Percentiles rank a stretch among this genome's conserved stretches.
phyloP scores from a whole-genome alignment of 169 alveolate genomes.

The Eimeria mitis region DNA sequence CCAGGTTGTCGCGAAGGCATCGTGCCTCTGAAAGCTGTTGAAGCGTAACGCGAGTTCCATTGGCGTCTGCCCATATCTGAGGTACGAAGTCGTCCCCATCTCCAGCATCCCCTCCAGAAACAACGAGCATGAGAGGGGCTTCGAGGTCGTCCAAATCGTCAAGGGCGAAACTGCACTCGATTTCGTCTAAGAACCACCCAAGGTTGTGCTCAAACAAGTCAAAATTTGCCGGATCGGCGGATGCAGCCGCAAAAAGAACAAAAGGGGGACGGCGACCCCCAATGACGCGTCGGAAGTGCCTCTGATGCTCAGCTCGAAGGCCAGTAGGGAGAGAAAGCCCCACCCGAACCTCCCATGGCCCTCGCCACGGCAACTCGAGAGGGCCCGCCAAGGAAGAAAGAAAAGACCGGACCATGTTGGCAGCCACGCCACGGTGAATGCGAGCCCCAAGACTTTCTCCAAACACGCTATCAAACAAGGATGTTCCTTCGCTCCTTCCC shows the following conservation, averaged over 20 bases:
- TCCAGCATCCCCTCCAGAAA: constrained; percentile 39
- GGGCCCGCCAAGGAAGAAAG: background rate
- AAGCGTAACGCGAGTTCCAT: constrained; percentile 1
- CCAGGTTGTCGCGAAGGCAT: constrained; percentile 8
- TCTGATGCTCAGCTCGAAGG: background rate
- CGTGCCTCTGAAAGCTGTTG: constrained; percentile 22
- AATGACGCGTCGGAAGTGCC: background rate
- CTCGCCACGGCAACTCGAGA: background rate
- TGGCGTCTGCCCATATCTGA: background rate
- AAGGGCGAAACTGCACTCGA: background rate
- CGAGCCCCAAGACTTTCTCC: constrained; percentile 26
- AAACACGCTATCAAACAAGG: background rate
- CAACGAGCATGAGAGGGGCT: constrained; percentile 13
- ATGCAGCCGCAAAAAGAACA: background rate
- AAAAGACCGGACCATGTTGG: constrained; percentile 31
- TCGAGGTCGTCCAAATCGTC: constrained; percentile 38
- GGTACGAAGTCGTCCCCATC: constrained; percentile 16
- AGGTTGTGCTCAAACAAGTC: constrained; percentile 12
- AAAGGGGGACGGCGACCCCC: background rate
- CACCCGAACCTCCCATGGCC: constrained; percentile 14
- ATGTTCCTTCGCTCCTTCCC: background rate
- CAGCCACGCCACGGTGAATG: constrained; percentile 13
- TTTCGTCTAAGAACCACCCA: constrained; percentile 11
- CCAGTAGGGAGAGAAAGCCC: background rate
- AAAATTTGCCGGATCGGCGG: constrained; percentile 13